Conservation (phyloP, 257 asterid genomes). For the Agastache rugosa region DNA sequence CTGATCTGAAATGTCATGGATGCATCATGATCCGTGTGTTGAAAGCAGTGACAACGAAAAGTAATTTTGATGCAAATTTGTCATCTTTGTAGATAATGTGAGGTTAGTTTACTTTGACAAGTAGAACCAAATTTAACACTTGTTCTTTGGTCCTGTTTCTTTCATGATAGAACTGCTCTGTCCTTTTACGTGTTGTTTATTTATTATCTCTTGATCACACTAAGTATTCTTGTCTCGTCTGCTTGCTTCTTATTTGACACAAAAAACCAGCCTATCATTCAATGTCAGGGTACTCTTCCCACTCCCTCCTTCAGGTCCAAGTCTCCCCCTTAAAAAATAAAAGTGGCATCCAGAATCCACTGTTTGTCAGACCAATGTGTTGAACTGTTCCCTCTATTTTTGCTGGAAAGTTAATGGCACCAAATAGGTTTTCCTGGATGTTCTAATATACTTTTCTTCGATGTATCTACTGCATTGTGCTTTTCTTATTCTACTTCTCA, state of each 20-base stretch:
- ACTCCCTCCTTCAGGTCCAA: not conserved
- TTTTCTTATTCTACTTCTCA: not conserved
- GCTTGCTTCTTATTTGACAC: conserved; percentile 7
- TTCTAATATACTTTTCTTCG: not conserved
- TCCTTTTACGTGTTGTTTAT: conserved; percentile 14
- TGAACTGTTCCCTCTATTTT: not conserved
- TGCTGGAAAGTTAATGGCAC: conserved; percentile 11
- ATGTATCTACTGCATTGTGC: not conserved
- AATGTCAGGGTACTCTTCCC: not conserved
- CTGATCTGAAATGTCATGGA: conserved; percentile 13
- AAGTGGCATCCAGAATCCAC: conserved; percentile 3
- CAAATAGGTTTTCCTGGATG: conserved; percentile 23
- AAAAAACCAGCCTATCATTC: not conserved
- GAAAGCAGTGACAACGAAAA: conserved; percentile 33
- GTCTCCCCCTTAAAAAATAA: not conserved
- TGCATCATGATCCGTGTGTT: conserved; percentile 21
- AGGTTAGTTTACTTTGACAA: conserved; percentile 28
- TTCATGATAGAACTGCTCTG: conserved; percentile 24
- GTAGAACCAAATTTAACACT: conserved; percentile 21
- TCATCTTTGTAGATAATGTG: conserved; percentile 37
- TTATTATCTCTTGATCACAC: not conserved
- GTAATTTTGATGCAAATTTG: conserved; percentile 26
- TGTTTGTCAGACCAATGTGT: conserved; percentile 4
- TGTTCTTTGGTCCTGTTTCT: conserved; percentile 3
- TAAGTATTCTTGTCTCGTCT: not conserved